Percentiles rank a stretch among this genome's conserved stretches.
These are phyloP conservation scores for Ramularia endophylla DNA, from an alignment of 2,329 filamentous ascomycete genomes.

Conservation along the genomic window DNA sequence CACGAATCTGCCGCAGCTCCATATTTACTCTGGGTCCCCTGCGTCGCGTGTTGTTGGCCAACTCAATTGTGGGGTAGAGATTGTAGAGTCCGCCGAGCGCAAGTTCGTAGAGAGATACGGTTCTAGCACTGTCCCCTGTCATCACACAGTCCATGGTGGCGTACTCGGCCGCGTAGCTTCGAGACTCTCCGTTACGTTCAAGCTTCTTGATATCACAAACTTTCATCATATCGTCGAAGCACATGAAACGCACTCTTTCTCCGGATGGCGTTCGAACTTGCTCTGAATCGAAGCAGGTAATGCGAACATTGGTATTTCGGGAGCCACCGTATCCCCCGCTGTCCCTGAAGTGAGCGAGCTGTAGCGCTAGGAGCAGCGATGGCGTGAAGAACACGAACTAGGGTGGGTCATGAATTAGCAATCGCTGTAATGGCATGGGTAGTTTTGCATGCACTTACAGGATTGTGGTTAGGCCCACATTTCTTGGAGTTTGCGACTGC, in stretches of 20 bases:
- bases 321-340: too few species aligned
- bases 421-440: too few species aligned
- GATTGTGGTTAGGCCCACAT: constrained; percentile 1
- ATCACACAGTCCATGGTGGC: constrained; percentile 5
- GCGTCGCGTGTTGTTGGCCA: background rate
- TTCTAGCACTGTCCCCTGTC: constrained; percentile 3
- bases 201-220: background rate
- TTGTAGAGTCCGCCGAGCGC: constrained; percentile 5
- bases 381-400: constrained; percentile 9
- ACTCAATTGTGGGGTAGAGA: constrained; percentile 9
- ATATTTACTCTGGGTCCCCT: background rate
- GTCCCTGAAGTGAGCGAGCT: constrained; percentile 5
- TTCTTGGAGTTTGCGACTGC: constrained; percentile 6
- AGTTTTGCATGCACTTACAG: too few species aligned
- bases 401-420: too few species aligned
- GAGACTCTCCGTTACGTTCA: background rate
- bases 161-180: constrained; percentile 6
- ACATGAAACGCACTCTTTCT: constrained; percentile 1
- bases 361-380: constrained; percentile 10
- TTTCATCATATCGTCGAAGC: constrained; percentile 2
- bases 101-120: constrained; percentile 3
- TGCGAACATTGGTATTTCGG: constrained; percentile 6
- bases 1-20: constrained; percentile 3
- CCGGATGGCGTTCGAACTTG: constrained; percentile 2
- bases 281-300: constrained; percentile 4